Evolutionary conservation across 73 alveolate genomes (phyloP), one percentile per base, ranked within the genome.

Genomic region (Paramecium caudatum): DNA sequence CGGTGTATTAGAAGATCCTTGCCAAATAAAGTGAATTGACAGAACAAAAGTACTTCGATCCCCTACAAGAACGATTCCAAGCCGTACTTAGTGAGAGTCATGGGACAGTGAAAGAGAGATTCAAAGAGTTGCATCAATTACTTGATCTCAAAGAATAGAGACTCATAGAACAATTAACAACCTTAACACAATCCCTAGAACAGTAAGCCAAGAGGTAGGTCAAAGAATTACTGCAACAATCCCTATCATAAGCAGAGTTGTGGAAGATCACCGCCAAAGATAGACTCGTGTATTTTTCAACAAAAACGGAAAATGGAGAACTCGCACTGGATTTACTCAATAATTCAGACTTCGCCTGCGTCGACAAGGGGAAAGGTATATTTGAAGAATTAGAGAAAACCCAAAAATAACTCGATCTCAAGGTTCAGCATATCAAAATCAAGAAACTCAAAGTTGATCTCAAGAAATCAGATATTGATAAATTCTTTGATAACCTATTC

Each of bases 1-100:
- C 96, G 46, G 82, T 95, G 92, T 96, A 93, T 93, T 93, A 97
- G 50, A 93, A 88, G 82, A 91, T 97, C 2, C 94, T 94, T 34
- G 15, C 78, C 17, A 74, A 74, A n/a, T 39, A 74, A 39, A 23
- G 55, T 41, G 88, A 74, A 74, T 16, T 74, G 12, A 45, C 69
- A 4, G 88, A 74, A 10, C 43, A 16, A 16, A 74, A 74, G 43
- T 74, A 39, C 32, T 74, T 27, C 0, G 88, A 74, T 21, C 62
- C 47, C 3, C 21, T 74, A 7, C 9, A 30, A 23, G 88, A 74
- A 9, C 36, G 30, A 43, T 74, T 41, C 34, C 43, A 16, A 45
- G 21, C 34, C 15, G 68, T 74, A 3, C 27, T 74, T 9, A 19
- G 15, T 7, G 88, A 74, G 23, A 74, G 70, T 74, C 68, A 41